phyloP scores from a whole-genome alignment of 192 early-diverging fungal species.

The Chytriomyces sp. region DNA sequence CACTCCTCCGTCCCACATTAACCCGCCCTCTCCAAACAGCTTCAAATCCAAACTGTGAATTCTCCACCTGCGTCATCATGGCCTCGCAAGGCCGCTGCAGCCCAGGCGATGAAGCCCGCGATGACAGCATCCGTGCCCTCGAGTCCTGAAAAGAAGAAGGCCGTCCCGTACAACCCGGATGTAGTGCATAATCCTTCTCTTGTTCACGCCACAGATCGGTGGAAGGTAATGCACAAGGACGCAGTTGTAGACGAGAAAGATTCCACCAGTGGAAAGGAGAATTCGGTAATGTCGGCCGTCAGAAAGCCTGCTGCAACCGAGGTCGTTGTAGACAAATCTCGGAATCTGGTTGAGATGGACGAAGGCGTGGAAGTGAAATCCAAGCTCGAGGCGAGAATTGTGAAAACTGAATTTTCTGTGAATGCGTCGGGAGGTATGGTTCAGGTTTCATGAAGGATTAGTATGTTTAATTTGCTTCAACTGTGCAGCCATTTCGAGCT shows the following conservation, averaged over 20 bases:
- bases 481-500: background rate
- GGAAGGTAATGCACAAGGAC: conserved; percentile 7
- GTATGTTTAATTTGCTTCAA: background rate
- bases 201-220: conserved; percentile 6
- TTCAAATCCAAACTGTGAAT: background rate
- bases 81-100: background rate
- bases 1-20: too few species aligned
- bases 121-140: background rate
- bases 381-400: background rate
- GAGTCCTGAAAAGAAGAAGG: conserved; percentile 10
- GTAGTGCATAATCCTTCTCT: background rate
- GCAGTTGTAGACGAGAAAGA: background rate
- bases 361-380: background rate
- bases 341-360: background rate
- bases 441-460: background rate
- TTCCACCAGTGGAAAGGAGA: background rate
- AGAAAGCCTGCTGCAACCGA: background rate
- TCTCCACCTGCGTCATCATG: background rate
- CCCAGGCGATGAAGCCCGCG: background rate
- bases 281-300: background rate
- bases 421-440: background rate
- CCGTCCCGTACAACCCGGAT: conserved; percentile 11
- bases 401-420: background rate
- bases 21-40: background rate
- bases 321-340: conserved; percentile 7